Base-by-base conservation (phyloP, 306 rosid genomes). In the Prunus armeniaca region DNA sequence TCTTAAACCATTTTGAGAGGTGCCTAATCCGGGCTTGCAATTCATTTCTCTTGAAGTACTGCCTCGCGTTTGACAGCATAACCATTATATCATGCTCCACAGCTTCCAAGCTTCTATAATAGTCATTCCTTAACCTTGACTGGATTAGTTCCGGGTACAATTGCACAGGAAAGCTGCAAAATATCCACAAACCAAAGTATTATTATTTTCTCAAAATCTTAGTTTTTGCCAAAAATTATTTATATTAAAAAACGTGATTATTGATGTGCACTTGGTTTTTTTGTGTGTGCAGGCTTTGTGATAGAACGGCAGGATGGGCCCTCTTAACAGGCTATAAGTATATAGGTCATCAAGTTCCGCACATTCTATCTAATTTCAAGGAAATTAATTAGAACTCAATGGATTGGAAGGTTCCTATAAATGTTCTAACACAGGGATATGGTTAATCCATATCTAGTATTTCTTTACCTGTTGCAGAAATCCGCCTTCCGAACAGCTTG, bases 51-150 rank as follows among this genome's bases (percentile, higher is more conserved):
- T 52, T 49, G 61, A 71, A 60, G 90, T 61, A 89, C 6, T 72
- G 71, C 71, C 73, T 79, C 25, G 88, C 90, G 67, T 90, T 89
- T 24, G 83, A 76, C 57, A 90, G 62, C 91, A 90, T 88, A 72
- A 86, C 88, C 71, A 4, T 73, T 47, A 92, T 85, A 80, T 93
- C 98, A 79, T 87, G 89, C 87, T 85, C 86, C 55, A 81, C 91
- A 71, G 88, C 88, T 76, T 93, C 91, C 84, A 86, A 78, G 71
- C 85, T 86, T 77, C 98, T 83, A 67, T 93, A 90, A 79, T 93
- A 93, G 72, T 90, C 77, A 65, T 89, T 89, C 78, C 43, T 70
- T 57, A 93, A 72, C 77, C 96, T 90, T 63, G 79, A 56, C 52
- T 72, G 83, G 79, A 93, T 89, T 74, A 90, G 79, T 79, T 87